These are phyloP conservation scores for Kregervanrija fluxuum DNA, from an alignment of 805 yeast species.

Conservation along the genomic window DNA sequence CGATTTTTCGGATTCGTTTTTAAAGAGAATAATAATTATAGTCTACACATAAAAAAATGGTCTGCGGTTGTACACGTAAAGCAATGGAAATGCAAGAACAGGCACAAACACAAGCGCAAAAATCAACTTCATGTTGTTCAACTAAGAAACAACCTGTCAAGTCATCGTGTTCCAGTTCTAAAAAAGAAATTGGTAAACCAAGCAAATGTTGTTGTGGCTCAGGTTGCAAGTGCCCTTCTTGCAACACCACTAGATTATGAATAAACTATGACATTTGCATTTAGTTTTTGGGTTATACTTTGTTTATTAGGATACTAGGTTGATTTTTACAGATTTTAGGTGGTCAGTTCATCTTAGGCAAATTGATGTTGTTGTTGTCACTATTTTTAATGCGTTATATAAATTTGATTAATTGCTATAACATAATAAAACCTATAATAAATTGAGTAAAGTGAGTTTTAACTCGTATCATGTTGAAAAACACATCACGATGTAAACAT, in stretches of 20 bases:
- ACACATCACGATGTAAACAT: no score
- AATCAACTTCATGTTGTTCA: neutral
- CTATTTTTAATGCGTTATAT: no score
- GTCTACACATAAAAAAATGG: constrained; percentile 11
- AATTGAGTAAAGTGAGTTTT: no score
- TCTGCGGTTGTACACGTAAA: constrained; percentile 18
- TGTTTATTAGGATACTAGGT: neutral
- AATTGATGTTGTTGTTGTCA: no score
- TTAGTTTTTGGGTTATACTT: neutral
- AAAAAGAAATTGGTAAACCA: constrained; percentile 11
- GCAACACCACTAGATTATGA: constrained; percentile 30
- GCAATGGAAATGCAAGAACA: constrained; percentile 5
- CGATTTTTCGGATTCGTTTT: no score
- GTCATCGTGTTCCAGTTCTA: constrained; percentile 22
- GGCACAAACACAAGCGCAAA: neutral
- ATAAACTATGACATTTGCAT: neutral
- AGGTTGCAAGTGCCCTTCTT: constrained; percentile 29
- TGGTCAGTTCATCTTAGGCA: no score
- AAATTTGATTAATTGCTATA: no score
- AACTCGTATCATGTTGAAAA: no score
- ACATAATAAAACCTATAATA: no score
- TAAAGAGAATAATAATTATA: no score
- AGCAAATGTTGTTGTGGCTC: constrained; percentile 28
- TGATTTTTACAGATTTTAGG: no score
- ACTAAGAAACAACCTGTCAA: constrained; percentile 2